phyloP scores from a whole-genome alignment of 305 asterid genomes.

The Rubia tinctorum region DNA sequence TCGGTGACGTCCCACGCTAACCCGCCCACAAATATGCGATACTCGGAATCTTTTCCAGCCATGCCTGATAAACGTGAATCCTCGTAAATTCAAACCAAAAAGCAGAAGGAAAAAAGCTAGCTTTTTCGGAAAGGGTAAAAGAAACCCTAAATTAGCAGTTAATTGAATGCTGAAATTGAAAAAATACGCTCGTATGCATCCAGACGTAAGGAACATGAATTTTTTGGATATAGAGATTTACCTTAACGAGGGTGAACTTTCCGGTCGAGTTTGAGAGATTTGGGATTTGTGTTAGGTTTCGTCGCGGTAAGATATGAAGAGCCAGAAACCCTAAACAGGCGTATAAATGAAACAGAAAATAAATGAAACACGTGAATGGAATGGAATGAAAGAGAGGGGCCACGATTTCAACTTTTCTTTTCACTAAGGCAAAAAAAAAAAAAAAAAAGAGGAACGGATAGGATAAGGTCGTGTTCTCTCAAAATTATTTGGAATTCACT shows the following conservation, averaged over 20 bases:
- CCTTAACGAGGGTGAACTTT: background rate
- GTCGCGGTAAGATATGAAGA: background rate
- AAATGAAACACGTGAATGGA: background rate
- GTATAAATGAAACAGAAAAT: background rate
- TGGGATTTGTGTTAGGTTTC: slow-evolving; percentile 8
- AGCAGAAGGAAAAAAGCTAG: background rate
- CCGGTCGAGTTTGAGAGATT: background rate
- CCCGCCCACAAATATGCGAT: slow-evolving; percentile 90
- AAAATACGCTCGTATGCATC: background rate
- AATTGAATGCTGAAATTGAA: background rate
- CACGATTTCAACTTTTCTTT: background rate
- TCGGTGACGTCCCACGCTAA: slow-evolving; percentile 80
- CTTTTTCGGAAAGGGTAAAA: background rate
- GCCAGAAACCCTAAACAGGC: slow-evolving; percentile 8
- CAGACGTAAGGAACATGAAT: background rate
- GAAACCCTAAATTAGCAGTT: background rate
- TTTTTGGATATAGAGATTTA: background rate
- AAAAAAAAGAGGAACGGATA: too few relatives aligned
- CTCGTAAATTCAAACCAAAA: background rate
- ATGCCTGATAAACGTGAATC: slow-evolving; percentile 21
- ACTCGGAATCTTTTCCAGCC: slow-evolving; percentile 77
- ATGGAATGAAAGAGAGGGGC: too few relatives aligned
- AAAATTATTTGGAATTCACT: too few relatives aligned
- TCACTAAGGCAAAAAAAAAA: background rate
- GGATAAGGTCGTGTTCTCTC: too few relatives aligned